Conservation (phyloP, 768 basidiomycete genomes). For the Holtermanniella nyarrowii region DNA sequence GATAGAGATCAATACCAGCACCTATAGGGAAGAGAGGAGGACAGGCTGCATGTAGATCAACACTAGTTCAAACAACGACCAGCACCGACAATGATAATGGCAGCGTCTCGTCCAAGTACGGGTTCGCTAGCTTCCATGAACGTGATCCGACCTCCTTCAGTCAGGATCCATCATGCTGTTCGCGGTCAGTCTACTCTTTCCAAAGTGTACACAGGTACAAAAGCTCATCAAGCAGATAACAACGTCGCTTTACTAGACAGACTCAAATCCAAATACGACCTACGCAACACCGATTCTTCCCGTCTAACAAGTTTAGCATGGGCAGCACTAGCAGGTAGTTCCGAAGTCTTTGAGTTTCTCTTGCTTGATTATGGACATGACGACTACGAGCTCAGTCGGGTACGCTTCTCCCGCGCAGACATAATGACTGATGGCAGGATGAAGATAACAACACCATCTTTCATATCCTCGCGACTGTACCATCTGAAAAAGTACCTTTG, state of each 20-base stretch:
- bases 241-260: constrained; percentile 87
- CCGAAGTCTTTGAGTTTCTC: constrained; percentile 82
- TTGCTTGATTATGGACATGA: constrained; percentile 77
- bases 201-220: not conserved
- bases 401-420: constrained; percentile 42
- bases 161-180: constrained; percentile 36
- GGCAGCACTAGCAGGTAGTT: constrained; percentile 77
- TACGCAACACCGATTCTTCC: constrained; percentile 79
- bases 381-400: constrained; percentile 82
- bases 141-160: constrained; percentile 20
- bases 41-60: too few species aligned
- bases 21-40: too few species aligned
- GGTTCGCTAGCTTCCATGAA: constrained; percentile 2
- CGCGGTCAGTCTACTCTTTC: constrained; percentile 19
- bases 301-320: constrained; percentile 82
- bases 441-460: constrained; percentile 86
- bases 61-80: too few species aligned
- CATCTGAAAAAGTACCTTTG: constrained; percentile 43
- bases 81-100: too few species aligned
- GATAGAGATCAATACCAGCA: too few species aligned
- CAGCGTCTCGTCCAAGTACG: too few species aligned
- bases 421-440: constrained; percentile 50
- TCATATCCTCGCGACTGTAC: constrained; percentile 79
- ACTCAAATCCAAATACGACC: constrained; percentile 60
- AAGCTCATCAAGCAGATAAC: constrained; percentile 55